A percentile compares a stretch with the other conserved stretches of the same genome.
Evolutionary conservation across 768 basidiomycete species (phyloP).

Genomic region (Boletus huronensis): DNA sequence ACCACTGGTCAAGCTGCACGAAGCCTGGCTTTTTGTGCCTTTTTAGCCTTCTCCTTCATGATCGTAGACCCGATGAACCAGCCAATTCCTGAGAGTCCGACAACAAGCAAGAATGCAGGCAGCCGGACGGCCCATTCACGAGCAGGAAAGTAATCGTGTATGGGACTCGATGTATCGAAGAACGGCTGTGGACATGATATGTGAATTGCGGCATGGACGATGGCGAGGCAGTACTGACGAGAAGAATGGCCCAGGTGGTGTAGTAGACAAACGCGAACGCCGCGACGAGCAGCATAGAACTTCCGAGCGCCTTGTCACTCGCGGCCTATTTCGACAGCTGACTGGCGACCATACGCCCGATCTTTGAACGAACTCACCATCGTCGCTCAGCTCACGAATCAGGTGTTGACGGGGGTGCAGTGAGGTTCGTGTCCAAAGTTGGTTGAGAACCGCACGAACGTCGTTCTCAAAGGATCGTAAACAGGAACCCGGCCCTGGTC

Average conservation of each 20-base stretch:
- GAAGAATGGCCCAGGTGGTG: constrained; percentile 84
- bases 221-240: constrained; percentile 47
- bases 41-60: constrained; percentile 68
- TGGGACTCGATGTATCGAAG: constrained; percentile 66
- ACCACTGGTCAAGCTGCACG: constrained; percentile 52
- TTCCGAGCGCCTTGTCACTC: constrained; percentile 80
- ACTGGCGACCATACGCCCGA: background rate
- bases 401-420: background rate
- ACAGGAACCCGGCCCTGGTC: background rate
- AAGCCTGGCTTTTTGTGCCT: constrained; percentile 56
- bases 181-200: constrained; percentile 58
- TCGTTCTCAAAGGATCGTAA: background rate
- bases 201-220: background rate
- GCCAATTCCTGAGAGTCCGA: constrained; percentile 79
- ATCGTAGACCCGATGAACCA: constrained; percentile 76
- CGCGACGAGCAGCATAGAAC: constrained; percentile 75
- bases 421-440: constrained; percentile 20
- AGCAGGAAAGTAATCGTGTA: constrained; percentile 79
- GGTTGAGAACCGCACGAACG: constrained; percentile 3
- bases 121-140: constrained; percentile 91
- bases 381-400: constrained; percentile 9
- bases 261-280: constrained; percentile 83
- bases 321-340: constrained; percentile 47
- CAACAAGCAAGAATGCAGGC: constrained; percentile 76
- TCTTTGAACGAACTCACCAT: constrained; percentile 24